Evolutionary conservation across 768 basidiomycete genomes (phyloP), one percentile per base, ranked within the genome.

Genomic region (Strobilomyces confusus): DNA sequence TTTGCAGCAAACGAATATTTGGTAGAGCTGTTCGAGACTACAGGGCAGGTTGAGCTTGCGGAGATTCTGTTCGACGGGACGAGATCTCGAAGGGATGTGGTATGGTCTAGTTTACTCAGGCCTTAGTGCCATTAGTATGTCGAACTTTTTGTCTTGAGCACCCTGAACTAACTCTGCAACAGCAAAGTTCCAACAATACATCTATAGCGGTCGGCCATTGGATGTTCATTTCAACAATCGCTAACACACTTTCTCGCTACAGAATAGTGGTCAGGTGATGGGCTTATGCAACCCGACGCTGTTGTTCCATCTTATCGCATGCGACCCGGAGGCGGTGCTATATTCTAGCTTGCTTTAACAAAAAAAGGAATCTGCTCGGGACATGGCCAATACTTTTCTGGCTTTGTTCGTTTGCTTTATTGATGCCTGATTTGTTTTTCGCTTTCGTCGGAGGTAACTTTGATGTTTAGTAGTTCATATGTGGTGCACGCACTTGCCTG

Each of bases 21-120:
- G 41, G 95, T 99, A 20, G 95, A 99, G 73, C 73, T 99, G 19
- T 99, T 99, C 63, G 95, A 98, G 75, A 99, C 95, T 30, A 97
- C 95, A 0, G 95, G 95, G 11, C 87, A 88, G 60, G 95, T 99
- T 34, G 89, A 94, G 64, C 75, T 92, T 32, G 95, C 95, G 3
- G 95, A 99, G 72, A 95, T 98, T 58, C 71, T 99, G 44, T 94
- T 89, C 62, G 95, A 98, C 62, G 89, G 91, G 15, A 85, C 88
- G 0, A 84, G 95, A 50, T 92, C 90, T 44, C n/a, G n/a, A 97
- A 97, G 70, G 95, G 95, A 15, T 86, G 88, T 54, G 97, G 95
- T 63, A 90, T 99, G 42, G 95, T 98, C 13, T 95, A 98, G 69
- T 98, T 99, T 67, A 80, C 84, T 23, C 87, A 89, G 63, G 82